Percentiles rank a stretch among this genome's conserved stretches.
Evolutionary conservation across 768 basidiomycete species (phyloP).

Genomic region (Boletus rubescentipes): DNA sequence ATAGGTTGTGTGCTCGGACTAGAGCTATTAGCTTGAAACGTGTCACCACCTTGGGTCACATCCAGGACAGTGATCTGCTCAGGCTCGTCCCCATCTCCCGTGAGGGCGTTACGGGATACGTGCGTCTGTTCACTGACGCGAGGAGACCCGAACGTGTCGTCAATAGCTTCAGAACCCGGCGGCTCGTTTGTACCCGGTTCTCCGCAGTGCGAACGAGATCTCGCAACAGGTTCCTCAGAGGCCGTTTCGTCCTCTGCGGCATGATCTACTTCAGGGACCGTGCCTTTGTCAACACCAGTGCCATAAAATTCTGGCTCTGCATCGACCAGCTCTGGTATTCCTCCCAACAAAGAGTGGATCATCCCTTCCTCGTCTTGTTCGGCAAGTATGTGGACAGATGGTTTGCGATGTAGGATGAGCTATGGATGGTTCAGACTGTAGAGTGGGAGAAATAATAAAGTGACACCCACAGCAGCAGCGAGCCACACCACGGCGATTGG

Average conservation of each 20-base stretch:
- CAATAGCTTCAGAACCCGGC: not conserved
- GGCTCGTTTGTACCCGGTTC: not conserved
- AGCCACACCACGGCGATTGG: slow-evolving; percentile 84
- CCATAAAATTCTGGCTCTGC: slow-evolving; percentile 2
- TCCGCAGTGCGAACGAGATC: not conserved
- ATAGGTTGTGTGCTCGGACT: not conserved
- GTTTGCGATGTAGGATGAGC: slow-evolving; percentile 74
- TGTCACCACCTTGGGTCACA: not conserved
- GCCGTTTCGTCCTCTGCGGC: not conserved
- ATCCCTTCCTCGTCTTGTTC: slow-evolving; percentile 78
- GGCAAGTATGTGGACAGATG: slow-evolving; percentile 59
- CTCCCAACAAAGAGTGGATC: slow-evolving; percentile 72
- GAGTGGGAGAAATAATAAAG: not conserved
- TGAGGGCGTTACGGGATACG: not conserved
- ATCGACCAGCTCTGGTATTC: slow-evolving; percentile 53
- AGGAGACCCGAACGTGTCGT: not conserved
- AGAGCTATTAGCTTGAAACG: not conserved
- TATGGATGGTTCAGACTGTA: slow-evolving; percentile 30
- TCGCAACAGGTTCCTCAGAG: not conserved
- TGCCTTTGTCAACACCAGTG: not conserved
- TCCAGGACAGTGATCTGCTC: not conserved
- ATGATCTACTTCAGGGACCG: not conserved
- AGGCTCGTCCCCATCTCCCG: not conserved
- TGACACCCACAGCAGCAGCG: slow-evolving; percentile 65
- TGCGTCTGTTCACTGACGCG: not conserved